Evolutionary conservation across 2,329 filamentous ascomycete genomes (phyloP), one percentile per base, ranked within the genome.

Genomic region (Scorias spongiosa): DNA sequence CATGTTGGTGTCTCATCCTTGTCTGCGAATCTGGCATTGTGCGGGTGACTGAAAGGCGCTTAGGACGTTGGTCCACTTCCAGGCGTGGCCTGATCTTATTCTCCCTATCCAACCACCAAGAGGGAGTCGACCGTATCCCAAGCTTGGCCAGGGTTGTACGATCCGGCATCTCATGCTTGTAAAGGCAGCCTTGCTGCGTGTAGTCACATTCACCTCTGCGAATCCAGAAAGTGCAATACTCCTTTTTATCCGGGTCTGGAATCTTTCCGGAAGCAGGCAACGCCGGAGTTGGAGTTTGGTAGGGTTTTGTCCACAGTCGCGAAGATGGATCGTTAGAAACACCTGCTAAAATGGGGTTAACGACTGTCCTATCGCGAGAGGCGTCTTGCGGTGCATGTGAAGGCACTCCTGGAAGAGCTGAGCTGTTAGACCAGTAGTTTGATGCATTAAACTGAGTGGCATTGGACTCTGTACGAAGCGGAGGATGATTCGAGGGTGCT

Each of bases 161-260:
- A 50, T 87, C 78, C 0, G 88, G 88, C 82, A 94, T 93, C 59
- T 91, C 84, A 60, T 94, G 88, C 65, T 87, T 89, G 68, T 79
- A 94, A 51, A 80, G 78, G 66, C 88, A 94, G 0, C 88, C 87
- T 56, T 88, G 80, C 59, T 93, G 84, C 2, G 75, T 79, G 60
- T 85, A 95, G 48, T 82, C 82, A 59, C 88, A 95, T 38, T 84
- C 77, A 15, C 86, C 87, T 46, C 83, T 80, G 53, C 84, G 80
- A 44, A 94, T 80, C 87, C 87, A 95, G 62, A 89, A 85, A 46
- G 86, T 84, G 63, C 87, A 94, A 62, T 82, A 93, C 18, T 81
- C 67, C 59, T 93, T 93, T 54, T 74, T 76, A 5, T 63, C 61
- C 5, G 56, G 56, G 10, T 67, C 61, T 14, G 64, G 63, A 14